Conservation (phyloP, 2,329 filamentous ascomycete genomes). For the Penicillium sp. region DNA sequence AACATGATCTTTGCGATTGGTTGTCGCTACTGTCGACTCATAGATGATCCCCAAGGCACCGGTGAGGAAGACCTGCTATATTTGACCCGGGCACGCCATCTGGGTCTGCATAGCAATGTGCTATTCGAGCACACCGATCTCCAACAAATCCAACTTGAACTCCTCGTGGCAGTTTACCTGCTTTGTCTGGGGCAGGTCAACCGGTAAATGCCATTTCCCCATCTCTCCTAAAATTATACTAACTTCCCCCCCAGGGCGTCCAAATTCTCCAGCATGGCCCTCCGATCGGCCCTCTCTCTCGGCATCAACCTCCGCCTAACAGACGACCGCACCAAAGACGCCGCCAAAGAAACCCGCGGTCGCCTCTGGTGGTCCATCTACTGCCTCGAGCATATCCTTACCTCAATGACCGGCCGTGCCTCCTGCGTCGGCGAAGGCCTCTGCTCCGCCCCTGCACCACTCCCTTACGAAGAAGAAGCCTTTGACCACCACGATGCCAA, state of each 20-base stretch:
- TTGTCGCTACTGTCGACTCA: conserved; percentile 33
- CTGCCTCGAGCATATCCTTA: conserved; percentile 35
- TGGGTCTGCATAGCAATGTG: conserved; percentile 30
- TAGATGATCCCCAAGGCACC: conserved; percentile 17
- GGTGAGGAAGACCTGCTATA: conserved; percentile 34
- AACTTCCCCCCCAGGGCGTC: conserved; percentile 27
- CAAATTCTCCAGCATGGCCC: conserved; percentile 34
- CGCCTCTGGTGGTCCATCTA: conserved; percentile 41
- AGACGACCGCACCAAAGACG: conserved; percentile 27
- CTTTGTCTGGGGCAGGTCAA: conserved; percentile 37
- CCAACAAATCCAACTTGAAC: conserved; percentile 38
- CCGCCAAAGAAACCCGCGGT: conserved; percentile 35
- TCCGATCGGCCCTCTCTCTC: conserved; percentile 34
- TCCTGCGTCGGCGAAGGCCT: conserved; percentile 33
- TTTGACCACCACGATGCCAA: conserved; percentile 23
- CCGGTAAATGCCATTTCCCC: conserved; percentile 21
- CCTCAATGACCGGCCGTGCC: conserved; percentile 36
- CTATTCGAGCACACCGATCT: conserved; percentile 37
- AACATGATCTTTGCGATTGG: conserved; percentile 42
- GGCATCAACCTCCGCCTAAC: conserved; percentile 37
- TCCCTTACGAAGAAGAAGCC: conserved; percentile 32
- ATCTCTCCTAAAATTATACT: not conserved
- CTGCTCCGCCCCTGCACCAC: conserved; percentile 32
- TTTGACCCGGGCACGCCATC: conserved; percentile 33
- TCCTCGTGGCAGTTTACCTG: conserved; percentile 35